Percentiles rank a stretch among this genome's conserved stretches.
Conservation (phyloP, 2,329 filamentous ascomycete genomes). For the Botrytis deweyae region DNA sequence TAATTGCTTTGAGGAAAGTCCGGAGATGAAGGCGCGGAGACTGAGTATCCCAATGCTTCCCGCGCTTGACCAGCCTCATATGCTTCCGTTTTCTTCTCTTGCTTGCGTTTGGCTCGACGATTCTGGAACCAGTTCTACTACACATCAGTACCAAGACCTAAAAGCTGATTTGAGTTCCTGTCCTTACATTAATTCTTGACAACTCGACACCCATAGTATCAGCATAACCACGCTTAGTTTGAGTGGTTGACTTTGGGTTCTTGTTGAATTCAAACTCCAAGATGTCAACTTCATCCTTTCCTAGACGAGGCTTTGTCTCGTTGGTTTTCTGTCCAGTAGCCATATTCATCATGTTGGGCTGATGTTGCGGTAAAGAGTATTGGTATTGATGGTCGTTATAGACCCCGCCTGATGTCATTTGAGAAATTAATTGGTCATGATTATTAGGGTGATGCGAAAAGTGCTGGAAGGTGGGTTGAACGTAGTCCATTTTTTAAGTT, state of each 20-base stretch:
- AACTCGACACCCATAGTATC: slow-evolving; percentile 63
- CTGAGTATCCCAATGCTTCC: slow-evolving; percentile 30
- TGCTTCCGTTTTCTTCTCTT: slow-evolving; percentile 57
- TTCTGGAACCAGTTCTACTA: slow-evolving; percentile 69
- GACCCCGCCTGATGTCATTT: slow-evolving; percentile 24
- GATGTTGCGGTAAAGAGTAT: slow-evolving; percentile 28
- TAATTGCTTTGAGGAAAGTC: slow-evolving; percentile 32
- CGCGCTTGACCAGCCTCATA: slow-evolving; percentile 47
- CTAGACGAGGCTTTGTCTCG: slow-evolving; percentile 44
- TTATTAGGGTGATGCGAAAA: slow-evolving; percentile 28
- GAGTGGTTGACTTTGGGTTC: slow-evolving; percentile 64
- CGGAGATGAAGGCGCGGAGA: slow-evolving; percentile 35
- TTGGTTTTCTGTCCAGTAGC: slow-evolving; percentile 31
- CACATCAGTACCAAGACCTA: not conserved
- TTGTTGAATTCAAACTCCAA: slow-evolving; percentile 62
- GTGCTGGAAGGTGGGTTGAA: slow-evolving; percentile 26
- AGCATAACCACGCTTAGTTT: slow-evolving; percentile 59
- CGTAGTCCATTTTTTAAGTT: slow-evolving; percentile 34
- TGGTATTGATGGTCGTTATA: slow-evolving; percentile 27
- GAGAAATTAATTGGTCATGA: slow-evolving; percentile 25
- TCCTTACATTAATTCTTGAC: slow-evolving; percentile 60
- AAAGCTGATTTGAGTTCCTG: not conserved
- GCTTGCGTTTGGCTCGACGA: slow-evolving; percentile 53
- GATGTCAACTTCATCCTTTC: slow-evolving; percentile 58
- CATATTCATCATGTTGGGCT: slow-evolving; percentile 40